Evolutionary conservation across 441 rosid species (phyloP), one percentile per base, ranked within the genome.

Genomic region (Hura crepitans): DNA sequence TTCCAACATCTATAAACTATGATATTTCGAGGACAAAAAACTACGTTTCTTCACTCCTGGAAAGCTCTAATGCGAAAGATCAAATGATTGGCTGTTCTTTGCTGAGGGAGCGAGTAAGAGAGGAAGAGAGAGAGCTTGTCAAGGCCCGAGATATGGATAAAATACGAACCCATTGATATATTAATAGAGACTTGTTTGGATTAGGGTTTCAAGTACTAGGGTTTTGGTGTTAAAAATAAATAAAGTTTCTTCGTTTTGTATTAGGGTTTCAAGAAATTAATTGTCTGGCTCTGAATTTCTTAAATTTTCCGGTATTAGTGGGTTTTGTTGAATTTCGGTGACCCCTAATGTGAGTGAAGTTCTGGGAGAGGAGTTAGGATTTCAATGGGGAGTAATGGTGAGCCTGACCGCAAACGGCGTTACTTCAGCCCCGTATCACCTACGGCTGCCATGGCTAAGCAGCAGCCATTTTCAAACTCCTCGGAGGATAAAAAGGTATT

Each of bases 371-470:
- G 67, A 64, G 66, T 79, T 80, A 84, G 87, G 87, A 90, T 82
- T 83, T 79, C 70, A 77, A 94, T 94, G 99, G 97, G 91, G 85
- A 94, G 97, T 80, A 83, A 91, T 18, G 98, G 90, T 42, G 97
- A 94, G 81, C 93, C 97, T 4, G 98, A 91, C 81, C 84, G 96
- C 69, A 94, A 91, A 79, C 83, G 89, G 81, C 93, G 92, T 66
- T 96, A 86, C 79, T 82, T 94, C 63, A 85, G 81, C 89, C 82
- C 97, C 35, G 55, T 90, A 68, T 91, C 98, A 0, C 92, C 97
- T 14, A 84, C 91, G 17, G 85, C 89, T 71, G 88, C 91, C 46
- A 80, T 85, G 51, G 83, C 89, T 25, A 92, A 90, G 79, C 87
- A 87, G 79, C 90, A 85, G 73, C 96, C 92, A 31, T 85, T 86